These are phyloP conservation scores for Aegilops tauschii DNA, from an alignment of 176 grass and related monocot species.

Conservation along the genomic window DNA sequence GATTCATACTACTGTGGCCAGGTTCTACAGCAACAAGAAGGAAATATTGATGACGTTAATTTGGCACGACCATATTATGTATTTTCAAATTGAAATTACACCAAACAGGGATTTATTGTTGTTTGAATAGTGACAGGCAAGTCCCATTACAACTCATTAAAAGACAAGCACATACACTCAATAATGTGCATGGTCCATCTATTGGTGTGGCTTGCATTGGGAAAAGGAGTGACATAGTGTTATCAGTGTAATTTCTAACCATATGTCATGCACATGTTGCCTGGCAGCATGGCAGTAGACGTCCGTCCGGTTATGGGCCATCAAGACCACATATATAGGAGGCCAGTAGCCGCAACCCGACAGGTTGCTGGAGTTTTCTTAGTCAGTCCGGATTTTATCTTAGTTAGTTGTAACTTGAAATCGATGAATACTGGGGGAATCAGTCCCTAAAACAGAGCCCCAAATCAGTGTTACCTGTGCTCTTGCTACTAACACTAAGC, in stretches of 20 bases:
- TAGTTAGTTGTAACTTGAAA: too few species aligned
- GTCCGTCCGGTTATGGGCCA: too few species aligned
- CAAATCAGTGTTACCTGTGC: too few species aligned
- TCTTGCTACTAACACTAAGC: too few species aligned
- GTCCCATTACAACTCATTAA: background rate
- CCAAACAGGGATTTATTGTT: background rate
- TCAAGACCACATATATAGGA: too few species aligned
- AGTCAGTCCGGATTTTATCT: too few species aligned
- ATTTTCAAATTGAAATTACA: conserved; percentile 2
- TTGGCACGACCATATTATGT: background rate
- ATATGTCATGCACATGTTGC: background rate
- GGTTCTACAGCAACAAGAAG: background rate
- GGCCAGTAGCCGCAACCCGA: too few species aligned
- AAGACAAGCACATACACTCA: background rate
- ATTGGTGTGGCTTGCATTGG: background rate
- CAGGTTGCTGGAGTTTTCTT: too few species aligned
- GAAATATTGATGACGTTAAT: background rate
- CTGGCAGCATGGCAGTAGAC: too few species aligned
- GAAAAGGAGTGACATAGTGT: background rate
- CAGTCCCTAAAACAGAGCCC: too few species aligned
- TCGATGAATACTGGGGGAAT: too few species aligned
- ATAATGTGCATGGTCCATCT: conserved; percentile 10
- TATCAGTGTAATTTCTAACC: background rate
- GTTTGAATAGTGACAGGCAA: conserved; percentile 3
- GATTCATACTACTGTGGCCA: background rate